Evolutionary conservation across 805 yeast species (phyloP), one percentile per base, ranked within the genome.

Genomic region (Metschnikowia picachoensis): DNA sequence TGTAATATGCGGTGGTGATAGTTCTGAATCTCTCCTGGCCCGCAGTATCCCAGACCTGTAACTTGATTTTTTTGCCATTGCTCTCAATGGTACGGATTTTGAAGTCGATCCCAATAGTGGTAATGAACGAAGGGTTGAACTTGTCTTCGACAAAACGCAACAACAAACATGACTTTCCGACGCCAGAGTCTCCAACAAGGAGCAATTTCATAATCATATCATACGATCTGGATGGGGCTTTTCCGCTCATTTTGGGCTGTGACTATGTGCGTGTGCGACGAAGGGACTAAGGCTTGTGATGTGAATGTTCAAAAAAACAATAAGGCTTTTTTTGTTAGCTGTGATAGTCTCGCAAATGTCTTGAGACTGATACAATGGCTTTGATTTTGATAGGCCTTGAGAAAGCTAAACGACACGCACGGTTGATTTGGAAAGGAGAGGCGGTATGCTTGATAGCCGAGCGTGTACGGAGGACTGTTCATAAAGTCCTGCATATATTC

Each of bases 71-170:
- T 69, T 87, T 87, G 44, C 96, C 97, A 53, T 92, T 92, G 55
- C 91, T 78, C 59, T 92, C 97, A 57, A 91, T 87, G 28, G 97
- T 91, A 70, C 97, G 85, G 65, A 94, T 92, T 74, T 94, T 94
- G 79, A 94, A 94, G 68, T 94, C 99, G 60, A 94, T 94, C 45
- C 99, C 99, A 60, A 94, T 94, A 39, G 99, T 94, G 49, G 98
- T 90, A 70, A 94, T 94, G 69, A 92, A 94, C 16, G 94, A 82
- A 5, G 98, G 97, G 60, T 92, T 91, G 74, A 94, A 94, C 68
- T 90, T 91, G 69, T 92, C 97, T 59, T 90, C 97, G 49, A 92
- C 96, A 70, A 92, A 92, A 63, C 98, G 82, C 53, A 92, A 80
- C 59, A 91, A 74, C 49, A 91, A 76, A 75, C 97, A 92, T 35